Evolutionary conservation across 2,329 filamentous ascomycete species (phyloP).

Genomic region (Paracorniculantispora psalliotae): DNA sequence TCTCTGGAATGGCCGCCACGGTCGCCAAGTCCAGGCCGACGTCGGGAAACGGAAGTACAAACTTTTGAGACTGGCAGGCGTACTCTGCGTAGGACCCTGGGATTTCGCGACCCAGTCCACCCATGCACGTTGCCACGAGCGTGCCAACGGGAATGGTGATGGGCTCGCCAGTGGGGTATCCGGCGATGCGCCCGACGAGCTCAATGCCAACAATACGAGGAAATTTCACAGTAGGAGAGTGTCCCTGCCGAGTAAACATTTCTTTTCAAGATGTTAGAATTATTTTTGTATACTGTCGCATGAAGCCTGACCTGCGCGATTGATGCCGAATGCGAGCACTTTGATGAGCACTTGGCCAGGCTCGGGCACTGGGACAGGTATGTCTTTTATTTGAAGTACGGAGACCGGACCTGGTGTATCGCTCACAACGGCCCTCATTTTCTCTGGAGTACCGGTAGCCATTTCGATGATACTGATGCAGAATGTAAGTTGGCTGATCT

Average conservation of each 20-base stretch:
- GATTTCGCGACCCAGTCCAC: neutral
- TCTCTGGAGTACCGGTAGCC: neutral
- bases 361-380: neutral
- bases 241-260: conserved; percentile 3
- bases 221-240: conserved; percentile 2
- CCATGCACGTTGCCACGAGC: conserved; percentile 2
- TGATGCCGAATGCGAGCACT: conserved; percentile 2
- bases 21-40: neutral
- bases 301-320: neutral
- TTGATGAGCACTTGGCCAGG: conserved; percentile 2
- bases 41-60: neutral
- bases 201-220: conserved; percentile 6
- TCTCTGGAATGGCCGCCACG: conserved; percentile 2
- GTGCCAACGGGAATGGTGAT: neutral
- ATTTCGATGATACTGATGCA: neutral
- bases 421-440: neutral
- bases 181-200: neutral
- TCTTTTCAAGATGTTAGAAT: neutral
- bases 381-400: neutral
- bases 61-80: neutral
- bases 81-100: conserved; percentile 7
- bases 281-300: no score
- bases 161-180: neutral
- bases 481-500: no score
- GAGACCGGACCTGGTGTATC: neutral